Conservation (phyloP, 768 basidiomycete species). For the Clathrus columnatus region DNA sequence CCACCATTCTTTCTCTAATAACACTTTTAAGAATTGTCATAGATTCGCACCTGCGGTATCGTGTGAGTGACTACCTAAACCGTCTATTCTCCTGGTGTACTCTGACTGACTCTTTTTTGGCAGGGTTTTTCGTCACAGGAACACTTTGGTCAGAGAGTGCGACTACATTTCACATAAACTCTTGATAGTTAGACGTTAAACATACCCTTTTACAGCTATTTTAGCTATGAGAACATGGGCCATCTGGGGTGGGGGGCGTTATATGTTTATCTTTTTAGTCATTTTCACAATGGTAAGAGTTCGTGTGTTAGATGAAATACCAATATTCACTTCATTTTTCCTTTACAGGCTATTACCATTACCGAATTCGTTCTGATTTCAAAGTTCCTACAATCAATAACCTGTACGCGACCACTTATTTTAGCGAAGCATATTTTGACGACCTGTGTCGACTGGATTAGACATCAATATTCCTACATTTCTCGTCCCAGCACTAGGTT, state of each 20-base stretch:
- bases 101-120: neutral
- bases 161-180: neutral
- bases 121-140: neutral
- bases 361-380: neutral
- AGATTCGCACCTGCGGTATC: neutral
- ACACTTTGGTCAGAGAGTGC: constrained; percentile 2
- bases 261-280: constrained; percentile 3
- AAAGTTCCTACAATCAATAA: constrained; percentile 1
- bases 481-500: neutral
- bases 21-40: neutral
- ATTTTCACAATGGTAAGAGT: neutral
- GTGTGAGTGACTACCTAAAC: neutral
- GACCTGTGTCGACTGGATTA: no score
- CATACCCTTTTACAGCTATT: neutral
- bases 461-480: constrained; percentile 2
- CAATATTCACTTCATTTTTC: neutral
- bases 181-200: no score
- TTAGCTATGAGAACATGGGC: constrained; percentile 3
- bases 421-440: no score
- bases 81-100: neutral
- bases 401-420: no score
- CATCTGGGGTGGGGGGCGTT: neutral
- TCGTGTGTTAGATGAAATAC: neutral
- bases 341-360: neutral
- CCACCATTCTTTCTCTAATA: neutral